Percentiles rank a stretch among this genome's conserved stretches.
These are phyloP conservation scores for Ophiostoma sp. DNA, from an alignment of 2,329 filamentous ascomycete species.

Conservation along the genomic window DNA sequence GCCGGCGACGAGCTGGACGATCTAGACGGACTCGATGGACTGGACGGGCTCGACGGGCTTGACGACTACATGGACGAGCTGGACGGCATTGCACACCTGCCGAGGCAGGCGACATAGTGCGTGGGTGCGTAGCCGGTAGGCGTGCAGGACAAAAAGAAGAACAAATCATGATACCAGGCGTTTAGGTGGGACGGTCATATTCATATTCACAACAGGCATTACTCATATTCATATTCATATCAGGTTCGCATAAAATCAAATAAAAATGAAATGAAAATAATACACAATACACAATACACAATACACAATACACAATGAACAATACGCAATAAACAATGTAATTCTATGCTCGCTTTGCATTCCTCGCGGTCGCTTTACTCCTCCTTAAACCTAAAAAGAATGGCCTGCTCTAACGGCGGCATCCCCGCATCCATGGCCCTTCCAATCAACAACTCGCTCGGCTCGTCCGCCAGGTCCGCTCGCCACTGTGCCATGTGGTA, in stretches of 20 bases:
- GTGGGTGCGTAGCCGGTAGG: neutral
- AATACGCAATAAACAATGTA: neutral
- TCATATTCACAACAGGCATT: neutral
- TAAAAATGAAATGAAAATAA: neutral
- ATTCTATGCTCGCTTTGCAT: neutral
- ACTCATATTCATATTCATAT: neutral
- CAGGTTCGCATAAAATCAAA: neutral
- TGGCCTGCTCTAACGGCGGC: constrained; percentile 22
- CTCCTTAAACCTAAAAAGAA: constrained; percentile 24
- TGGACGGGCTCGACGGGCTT: constrained; percentile 39
- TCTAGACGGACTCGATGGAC: constrained; percentile 30
- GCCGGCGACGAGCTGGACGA: constrained; percentile 31
- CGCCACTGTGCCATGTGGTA: neutral
- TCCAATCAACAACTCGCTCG: neutral
- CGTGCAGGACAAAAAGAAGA: neutral
- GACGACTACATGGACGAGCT: constrained; percentile 59
- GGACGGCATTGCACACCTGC: constrained; percentile 54
- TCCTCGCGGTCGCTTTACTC: neutral
- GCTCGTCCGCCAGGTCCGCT: neutral
- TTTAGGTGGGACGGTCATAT: neutral
- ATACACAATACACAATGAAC: too few species aligned
- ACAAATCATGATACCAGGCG: constrained; percentile 12
- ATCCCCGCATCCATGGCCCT: constrained; percentile 10
- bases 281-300: too few species aligned
- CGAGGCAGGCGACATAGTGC: constrained; percentile 29